Conservation (phyloP, 257 asterid species). For the Nicotiana knightiana region DNA sequence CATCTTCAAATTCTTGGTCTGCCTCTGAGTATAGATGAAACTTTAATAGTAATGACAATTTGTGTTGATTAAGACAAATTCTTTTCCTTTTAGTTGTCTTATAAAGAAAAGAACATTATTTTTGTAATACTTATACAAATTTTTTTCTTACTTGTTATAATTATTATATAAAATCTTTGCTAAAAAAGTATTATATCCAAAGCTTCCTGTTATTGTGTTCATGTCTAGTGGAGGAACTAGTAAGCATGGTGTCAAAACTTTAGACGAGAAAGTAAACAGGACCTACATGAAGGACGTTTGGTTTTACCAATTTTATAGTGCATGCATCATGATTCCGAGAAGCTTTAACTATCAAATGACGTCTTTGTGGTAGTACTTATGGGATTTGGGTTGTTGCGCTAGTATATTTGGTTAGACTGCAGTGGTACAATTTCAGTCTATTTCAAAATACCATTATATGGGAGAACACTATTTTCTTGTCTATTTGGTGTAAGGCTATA, state of each 20-base stretch:
- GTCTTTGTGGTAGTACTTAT: not conserved
- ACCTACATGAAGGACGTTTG: not conserved
- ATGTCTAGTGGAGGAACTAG: not conserved
- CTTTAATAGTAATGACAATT: too few relatives aligned
- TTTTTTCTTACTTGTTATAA: too few relatives aligned
- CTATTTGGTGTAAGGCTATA: not conserved
- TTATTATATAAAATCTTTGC: too few relatives aligned
- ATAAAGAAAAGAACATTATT: too few relatives aligned
- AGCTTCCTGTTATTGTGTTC: not conserved
- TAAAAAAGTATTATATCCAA: too few relatives aligned
- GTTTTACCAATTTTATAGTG: not conserved
- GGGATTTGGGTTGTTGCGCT: not conserved
- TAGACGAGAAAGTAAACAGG: not conserved
- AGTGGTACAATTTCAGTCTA: not conserved
- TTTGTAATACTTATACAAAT: too few relatives aligned
- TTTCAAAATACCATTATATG: not conserved
- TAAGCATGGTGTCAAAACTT: not conserved
- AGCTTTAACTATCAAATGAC: not conserved
- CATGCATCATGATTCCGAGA: not conserved
- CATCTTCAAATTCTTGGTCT: too few relatives aligned
- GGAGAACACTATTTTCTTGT: not conserved
- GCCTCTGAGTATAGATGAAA: too few relatives aligned
- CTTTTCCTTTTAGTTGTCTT: too few relatives aligned
- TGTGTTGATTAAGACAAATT: too few relatives aligned
- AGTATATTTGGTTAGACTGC: not conserved